Evolutionary conservation across 169 alveolate species (phyloP), one percentile per base, ranked within the genome.

Genomic region (Amoebophrya sp.): DNA sequence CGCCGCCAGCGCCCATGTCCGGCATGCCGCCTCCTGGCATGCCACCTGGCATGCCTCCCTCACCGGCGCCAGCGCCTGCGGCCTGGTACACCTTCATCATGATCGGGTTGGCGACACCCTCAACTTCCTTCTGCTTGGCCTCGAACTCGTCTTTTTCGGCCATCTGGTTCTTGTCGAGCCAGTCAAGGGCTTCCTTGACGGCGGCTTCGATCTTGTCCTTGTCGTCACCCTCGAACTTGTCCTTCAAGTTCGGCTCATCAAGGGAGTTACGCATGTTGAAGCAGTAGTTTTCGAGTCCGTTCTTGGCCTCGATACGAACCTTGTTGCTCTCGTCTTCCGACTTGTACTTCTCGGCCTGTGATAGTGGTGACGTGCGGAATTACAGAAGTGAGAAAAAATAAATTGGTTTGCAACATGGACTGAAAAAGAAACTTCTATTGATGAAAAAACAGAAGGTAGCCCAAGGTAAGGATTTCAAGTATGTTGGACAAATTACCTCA

Each of bases 81-180:
- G 97, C 97, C 76, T 91, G 93, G 93, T 91, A 97, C 47, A 97
- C 92, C 97, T 97, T 98, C 94, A 97, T 95, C 97, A 98, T 97
- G 93, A 98, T 96, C 83, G 99, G 99, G 90, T 97, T 96, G 97
- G 98, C 96, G 76, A 96, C 97, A n/a, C 96, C 95, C 95, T 98
- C 99, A 89, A 98, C 96, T 93, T 97, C 99, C 97, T 98, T 98
- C 95, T 96, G 98, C 95, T 98, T 98, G 40, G 96, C 96, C 92
- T 97, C 98, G 94, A 96, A 98, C 94, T 97, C 99, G 89, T 96
- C 99, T 94, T 96, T 96, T 92, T 97, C 98, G 90, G 99, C 99
- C 90, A 96, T 94, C 92, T 96, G 98, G 95, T 98, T 98, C 92
- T 95, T 96, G 93, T 98, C 99, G 65, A 97, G 94, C 99, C 99